These are phyloP conservation scores for Pleurotus cornucopiae DNA, from an alignment of 768 basidiomycete species.

Conservation along the genomic window DNA sequence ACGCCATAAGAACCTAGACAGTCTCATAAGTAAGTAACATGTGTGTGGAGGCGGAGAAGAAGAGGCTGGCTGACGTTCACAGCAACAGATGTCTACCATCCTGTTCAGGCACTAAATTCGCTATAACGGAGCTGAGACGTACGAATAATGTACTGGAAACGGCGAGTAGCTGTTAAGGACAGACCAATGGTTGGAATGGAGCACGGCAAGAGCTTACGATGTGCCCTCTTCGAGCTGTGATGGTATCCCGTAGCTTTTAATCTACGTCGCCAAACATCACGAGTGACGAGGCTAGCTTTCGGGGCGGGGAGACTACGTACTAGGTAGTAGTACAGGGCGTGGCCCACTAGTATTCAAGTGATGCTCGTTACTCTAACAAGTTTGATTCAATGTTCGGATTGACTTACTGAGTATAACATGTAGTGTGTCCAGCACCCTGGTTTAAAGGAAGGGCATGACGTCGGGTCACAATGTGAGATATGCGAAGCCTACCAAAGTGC, in stretches of 20 bases:
- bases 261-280: conserved; percentile 17
- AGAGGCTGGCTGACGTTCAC: conserved; percentile 25
- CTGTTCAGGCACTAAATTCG: too few relatives aligned
- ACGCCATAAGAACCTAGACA: conserved; percentile 35
- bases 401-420: conserved; percentile 37
- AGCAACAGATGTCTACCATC: conserved; percentile 28
- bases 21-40: background rate
- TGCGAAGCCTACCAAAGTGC: conserved; percentile 26
- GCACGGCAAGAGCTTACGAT: conserved; percentile 25
- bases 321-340: conserved; percentile 38
- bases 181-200: background rate
- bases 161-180: conserved; percentile 4
- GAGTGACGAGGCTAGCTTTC: background rate
- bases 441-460: background rate
- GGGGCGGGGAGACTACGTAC: conserved; percentile 18
- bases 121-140: conserved; percentile 7
- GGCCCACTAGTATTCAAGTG: conserved; percentile 29
- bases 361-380: background rate
- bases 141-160: conserved; percentile 29
- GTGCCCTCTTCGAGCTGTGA: conserved; percentile 26
- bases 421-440: conserved; percentile 35
- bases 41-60: background rate
- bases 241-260: conserved; percentile 31
- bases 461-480: background rate
- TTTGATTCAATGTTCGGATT: background rate